Conservation (phyloP, 2,329 filamentous ascomycete species). For the Microsporum audouinii region DNA sequence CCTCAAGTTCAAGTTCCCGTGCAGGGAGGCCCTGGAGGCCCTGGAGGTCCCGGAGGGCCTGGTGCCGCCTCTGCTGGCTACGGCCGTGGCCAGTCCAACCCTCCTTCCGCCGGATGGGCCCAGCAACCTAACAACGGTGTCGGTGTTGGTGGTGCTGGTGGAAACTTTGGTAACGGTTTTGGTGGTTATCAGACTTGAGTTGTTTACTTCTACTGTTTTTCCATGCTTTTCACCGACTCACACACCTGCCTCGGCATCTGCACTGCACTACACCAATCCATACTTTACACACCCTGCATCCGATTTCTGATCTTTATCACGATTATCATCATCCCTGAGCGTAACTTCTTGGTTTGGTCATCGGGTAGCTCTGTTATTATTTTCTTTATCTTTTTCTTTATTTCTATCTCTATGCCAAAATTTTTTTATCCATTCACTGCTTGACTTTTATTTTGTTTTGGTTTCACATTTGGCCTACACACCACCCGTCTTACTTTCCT, state of each 20-base stretch:
- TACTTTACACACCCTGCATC: not conserved
- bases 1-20: constrained; percentile 46
- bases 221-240: constrained; percentile 8
- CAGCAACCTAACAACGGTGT: constrained; percentile 27
- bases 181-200: constrained; percentile 47
- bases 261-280: not conserved
- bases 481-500: not conserved
- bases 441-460: not conserved
- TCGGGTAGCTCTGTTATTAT: not conserved
- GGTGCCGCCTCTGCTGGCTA: constrained; percentile 65
- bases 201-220: constrained; percentile 8
- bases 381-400: constrained; percentile 13
- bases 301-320: constrained; percentile 6
- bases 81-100: constrained; percentile 56
- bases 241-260: not conserved
- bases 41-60: not conserved
- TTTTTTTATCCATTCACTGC: not conserved
- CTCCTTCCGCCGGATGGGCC: constrained; percentile 41
- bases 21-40: constrained; percentile 20
- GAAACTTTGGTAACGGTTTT: constrained; percentile 45
- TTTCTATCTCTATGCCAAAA: not conserved
- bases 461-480: not conserved
- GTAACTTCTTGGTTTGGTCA: constrained; percentile 5
- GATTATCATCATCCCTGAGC: constrained; percentile 7
- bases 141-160: constrained; percentile 22